A percentile compares a stretch with the other conserved stretches of the same genome.
Evolutionary conservation across 805 yeast genomes (phyloP).

Genomic region (Wickerhamiella bombiphila): DNA sequence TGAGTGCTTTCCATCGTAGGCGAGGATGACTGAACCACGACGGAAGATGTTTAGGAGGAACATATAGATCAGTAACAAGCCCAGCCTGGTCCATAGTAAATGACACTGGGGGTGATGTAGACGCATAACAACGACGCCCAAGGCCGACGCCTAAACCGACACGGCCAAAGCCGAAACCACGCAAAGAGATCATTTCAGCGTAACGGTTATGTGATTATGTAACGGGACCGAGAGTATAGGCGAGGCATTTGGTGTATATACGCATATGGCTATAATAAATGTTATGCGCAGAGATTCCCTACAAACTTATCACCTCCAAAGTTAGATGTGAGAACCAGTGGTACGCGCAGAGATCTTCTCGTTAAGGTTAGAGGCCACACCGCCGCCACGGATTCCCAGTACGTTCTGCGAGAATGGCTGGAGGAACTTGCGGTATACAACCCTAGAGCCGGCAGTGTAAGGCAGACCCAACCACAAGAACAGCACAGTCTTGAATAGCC

Average conservation of each 20-base stretch:
- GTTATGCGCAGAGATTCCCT: no score
- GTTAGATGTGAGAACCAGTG: constrained; percentile 2
- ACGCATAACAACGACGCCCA: no score
- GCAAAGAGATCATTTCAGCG: no score
- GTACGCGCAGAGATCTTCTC: constrained; percentile 16
- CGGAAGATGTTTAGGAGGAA: constrained; percentile 28
- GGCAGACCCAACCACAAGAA: constrained; percentile 84
- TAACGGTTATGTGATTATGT: no score
- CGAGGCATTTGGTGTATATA: no score
- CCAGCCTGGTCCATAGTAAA: constrained; percentile 20
- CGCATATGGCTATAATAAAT: no score
- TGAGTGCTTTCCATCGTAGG: constrained; percentile 17
- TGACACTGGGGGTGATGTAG: constrained; percentile 11
- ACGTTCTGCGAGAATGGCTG: constrained; percentile 40
- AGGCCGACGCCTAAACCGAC: no score
- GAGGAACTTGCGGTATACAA: constrained; percentile 50
- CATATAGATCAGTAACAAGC: constrained; percentile 17
- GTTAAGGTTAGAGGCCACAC: constrained; percentile 18
- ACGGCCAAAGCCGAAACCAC: no score
- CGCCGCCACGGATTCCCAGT: constrained; percentile 18
- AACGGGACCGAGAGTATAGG: no score
- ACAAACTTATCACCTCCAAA: no score
- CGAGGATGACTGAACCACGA: constrained; percentile 15
- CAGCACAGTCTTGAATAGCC: constrained; percentile 78
- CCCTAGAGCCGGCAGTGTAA: constrained; percentile 68